phyloP scores from a whole-genome alignment of 306 rosid species.

The Acacia confusa region DNA sequence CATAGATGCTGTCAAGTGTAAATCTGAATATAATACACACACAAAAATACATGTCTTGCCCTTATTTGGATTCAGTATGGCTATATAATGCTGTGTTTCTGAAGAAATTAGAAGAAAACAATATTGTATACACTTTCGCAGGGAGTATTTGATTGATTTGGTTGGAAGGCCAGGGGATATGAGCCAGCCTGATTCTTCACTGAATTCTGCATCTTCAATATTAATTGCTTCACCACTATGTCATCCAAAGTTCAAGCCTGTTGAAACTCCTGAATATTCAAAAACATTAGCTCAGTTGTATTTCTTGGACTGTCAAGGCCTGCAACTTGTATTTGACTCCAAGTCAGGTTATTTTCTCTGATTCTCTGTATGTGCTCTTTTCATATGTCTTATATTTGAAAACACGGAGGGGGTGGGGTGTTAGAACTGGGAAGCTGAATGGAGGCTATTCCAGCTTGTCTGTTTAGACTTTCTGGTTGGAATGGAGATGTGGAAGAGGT shows the following conservation, averaged over 20 bases:
- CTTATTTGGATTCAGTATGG: neutral
- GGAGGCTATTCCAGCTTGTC: neutral
- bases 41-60: too few species aligned
- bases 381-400: neutral
- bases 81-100: constrained; percentile 2
- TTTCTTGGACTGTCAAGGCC: constrained; percentile 68
- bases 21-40: neutral
- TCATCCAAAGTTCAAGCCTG: constrained; percentile 79
- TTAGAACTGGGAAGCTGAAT: neutral
- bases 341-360: constrained; percentile 62
- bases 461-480: neutral
- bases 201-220: constrained; percentile 83
- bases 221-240: constrained; percentile 82
- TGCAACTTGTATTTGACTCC: constrained; percentile 69
- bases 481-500: neutral
- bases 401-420: neutral
- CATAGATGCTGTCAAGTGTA: neutral
- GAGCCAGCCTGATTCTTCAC: constrained; percentile 79
- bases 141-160: constrained; percentile 91
- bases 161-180: constrained; percentile 77
- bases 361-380: constrained; percentile 9
- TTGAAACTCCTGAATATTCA: constrained; percentile 57
- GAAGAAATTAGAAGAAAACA: constrained; percentile 1
- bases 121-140: constrained; percentile 29
- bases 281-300: constrained; percentile 77